Percentiles rank a stretch among this genome's conserved stretches.
phyloP scores from a whole-genome alignment of 1,284 basidiomycete genomes.

The Veloporphyrellus conicus region DNA sequence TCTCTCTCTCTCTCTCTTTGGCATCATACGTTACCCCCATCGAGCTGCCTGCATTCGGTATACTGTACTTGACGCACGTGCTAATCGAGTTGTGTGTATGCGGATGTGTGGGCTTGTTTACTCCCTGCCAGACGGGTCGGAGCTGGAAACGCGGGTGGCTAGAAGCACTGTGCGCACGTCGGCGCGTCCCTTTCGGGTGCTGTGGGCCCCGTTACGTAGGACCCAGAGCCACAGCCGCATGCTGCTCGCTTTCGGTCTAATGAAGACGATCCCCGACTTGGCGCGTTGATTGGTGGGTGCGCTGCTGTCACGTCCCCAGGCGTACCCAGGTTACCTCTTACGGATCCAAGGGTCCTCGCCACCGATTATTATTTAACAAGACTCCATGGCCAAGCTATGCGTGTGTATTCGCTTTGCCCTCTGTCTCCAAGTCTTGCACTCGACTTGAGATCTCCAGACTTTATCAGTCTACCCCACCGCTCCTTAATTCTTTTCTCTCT shows the following conservation, averaged over 20 bases:
- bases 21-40: constrained; percentile 23
- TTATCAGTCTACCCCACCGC: constrained; percentile 4
- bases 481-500: constrained; percentile 7
- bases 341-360: constrained; percentile 16
- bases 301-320: constrained; percentile 7
- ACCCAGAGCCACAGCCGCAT: background rate
- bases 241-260: constrained; percentile 1
- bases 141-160: no score
- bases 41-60: no score
- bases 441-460: constrained; percentile 10
- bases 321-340: constrained; percentile 10
- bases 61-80: constrained; percentile 9
- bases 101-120: background rate
- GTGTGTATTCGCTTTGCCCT: background rate
- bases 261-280: constrained; percentile 7
- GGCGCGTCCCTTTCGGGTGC: background rate
- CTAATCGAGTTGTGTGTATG: constrained; percentile 7
- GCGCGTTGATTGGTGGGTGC: background rate
- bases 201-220: background rate
- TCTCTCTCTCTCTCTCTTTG: constrained; percentile 17
- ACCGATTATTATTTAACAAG: constrained; percentile 19
- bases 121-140: no score
- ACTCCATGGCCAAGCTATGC: background rate
- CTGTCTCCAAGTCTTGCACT: background rate
- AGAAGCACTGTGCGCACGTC: background rate